Evolutionary conservation across 305 asterid species (phyloP).

Genomic region (Withania somnifera): DNA sequence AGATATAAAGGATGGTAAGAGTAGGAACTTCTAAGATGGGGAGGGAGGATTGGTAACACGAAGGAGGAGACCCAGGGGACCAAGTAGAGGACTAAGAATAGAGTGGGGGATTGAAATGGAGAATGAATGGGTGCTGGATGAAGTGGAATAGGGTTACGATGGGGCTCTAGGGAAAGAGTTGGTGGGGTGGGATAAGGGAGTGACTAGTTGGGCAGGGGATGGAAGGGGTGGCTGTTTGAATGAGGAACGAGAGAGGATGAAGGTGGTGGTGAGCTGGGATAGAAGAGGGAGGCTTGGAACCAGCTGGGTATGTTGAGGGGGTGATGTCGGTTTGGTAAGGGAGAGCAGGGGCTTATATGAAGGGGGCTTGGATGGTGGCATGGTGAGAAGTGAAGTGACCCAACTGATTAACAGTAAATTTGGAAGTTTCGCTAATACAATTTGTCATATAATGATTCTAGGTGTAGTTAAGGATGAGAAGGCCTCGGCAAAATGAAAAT

Average conservation of each 20-base stretch:
- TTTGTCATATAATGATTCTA: neutral
- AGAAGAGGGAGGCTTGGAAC: neutral
- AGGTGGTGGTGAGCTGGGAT: neutral
- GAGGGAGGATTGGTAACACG: neutral
- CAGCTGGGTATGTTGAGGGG: neutral
- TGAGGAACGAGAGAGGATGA: neutral
- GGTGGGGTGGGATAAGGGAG: neutral
- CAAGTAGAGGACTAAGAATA: neutral
- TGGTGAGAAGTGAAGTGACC: neutral
- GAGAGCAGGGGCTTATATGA: neutral
- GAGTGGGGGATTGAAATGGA: neutral
- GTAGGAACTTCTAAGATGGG: neutral
- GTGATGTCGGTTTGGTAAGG: neutral
- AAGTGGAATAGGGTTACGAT: neutral
- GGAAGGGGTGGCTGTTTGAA: neutral
- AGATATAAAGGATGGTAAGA: neutral
- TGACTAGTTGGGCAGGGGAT: neutral
- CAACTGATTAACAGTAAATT: neutral
- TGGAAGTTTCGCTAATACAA: neutral
- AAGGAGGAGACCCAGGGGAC: neutral
- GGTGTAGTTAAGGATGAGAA: neutral
- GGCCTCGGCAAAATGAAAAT: neutral
- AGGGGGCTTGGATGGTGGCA: neutral
- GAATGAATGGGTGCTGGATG: neutral
- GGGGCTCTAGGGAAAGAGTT: neutral